Base-by-base conservation (phyloP, 495 filamentous ascomycete genomes). In the Aspergillus taichungensis region DNA sequence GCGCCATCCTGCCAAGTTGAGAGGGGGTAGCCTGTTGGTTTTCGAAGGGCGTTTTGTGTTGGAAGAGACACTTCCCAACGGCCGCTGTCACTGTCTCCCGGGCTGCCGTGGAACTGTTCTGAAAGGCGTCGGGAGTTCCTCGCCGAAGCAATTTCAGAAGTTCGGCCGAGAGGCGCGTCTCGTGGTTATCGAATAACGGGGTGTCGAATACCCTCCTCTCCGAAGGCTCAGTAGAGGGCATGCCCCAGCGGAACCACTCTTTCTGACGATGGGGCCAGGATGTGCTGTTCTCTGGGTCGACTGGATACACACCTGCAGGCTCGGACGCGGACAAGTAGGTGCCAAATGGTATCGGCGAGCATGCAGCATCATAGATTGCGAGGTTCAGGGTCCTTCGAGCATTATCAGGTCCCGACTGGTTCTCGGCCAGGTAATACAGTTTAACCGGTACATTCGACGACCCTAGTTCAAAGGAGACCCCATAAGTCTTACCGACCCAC, bases 181-280 rank as follows among this genome's bases (percentile, higher is more conserved):
- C 54, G 29, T 71, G 64, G 11, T 52, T 55, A 12, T 63, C 51
- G 13, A 69, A 69, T 30, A 66, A 54, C 0, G 55, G 56, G 6
- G 52, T 52, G 8, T 49, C 34, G 3, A 49, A 31, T 5, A 13
- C 13, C 30, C 45, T 52, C 24, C 49, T 33, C 35, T 40, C 45
- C 1, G 41, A 31, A 6, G 50, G 28, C 34, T 60, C 53, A 12
- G 49, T 40, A 5, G 60, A 50, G 7, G 63, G 55, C 50, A 62
- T 55, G 27, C 55, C 56, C 69, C 67, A 72, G 36, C 69, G 57
- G 45, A 68, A 64, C 69, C 69, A 72, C 30, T 47, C 29, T 33
- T 61, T 63, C 38, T 57, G 47, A n/a, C 51, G 50, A 37, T 69
- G 58, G 40, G 59, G 53, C 60, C 63, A 71, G 6, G 60, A 50